Conservation (phyloP, 1,139 yeast genomes). For the Saccharomycopsis hybrid region DNA sequence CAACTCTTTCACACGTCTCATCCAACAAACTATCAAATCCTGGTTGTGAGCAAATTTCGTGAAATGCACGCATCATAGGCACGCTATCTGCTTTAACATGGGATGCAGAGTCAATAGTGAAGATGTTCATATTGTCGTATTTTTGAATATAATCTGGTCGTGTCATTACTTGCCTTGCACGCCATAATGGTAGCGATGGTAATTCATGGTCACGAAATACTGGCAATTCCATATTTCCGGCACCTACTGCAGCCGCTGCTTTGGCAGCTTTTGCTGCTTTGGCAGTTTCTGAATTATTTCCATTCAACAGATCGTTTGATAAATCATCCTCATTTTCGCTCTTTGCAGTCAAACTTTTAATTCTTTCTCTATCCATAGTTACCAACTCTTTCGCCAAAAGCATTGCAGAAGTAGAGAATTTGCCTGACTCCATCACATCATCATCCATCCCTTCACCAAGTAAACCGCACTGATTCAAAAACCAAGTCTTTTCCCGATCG, state of each 20-base stretch:
- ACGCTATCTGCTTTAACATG: conserved; percentile 76
- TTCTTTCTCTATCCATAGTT: conserved; percentile 45
- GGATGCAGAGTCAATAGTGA: conserved; percentile 70
- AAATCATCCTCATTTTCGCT: too few species aligned
- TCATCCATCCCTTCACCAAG: conserved; percentile 79
- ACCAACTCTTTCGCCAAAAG: conserved; percentile 66
- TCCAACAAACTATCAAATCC: conserved; percentile 64
- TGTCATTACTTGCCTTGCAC: conserved; percentile 81
- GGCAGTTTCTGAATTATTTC: conserved; percentile 17
- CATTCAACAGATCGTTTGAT: too few species aligned
- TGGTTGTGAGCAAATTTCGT: conserved; percentile 67
- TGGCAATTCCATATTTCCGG: too few species aligned
- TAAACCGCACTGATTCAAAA: conserved; percentile 73
- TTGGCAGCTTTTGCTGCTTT: neutral
- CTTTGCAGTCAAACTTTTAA: neutral
- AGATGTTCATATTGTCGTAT: conserved; percentile 70
- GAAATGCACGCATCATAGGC: conserved; percentile 87
- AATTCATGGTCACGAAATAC: conserved; percentile 41
- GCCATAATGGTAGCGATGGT: conserved; percentile 76
- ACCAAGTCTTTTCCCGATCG: conserved; percentile 82
- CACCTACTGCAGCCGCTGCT: conserved; percentile 12
- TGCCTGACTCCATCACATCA: conserved; percentile 83
- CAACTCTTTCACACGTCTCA: conserved; percentile 66
- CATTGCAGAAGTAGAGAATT: conserved; percentile 75
- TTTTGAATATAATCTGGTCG: conserved; percentile 72